Base-by-base conservation (phyloP, 495 filamentous ascomycete species). In the Aspergillus baeticus region DNA sequence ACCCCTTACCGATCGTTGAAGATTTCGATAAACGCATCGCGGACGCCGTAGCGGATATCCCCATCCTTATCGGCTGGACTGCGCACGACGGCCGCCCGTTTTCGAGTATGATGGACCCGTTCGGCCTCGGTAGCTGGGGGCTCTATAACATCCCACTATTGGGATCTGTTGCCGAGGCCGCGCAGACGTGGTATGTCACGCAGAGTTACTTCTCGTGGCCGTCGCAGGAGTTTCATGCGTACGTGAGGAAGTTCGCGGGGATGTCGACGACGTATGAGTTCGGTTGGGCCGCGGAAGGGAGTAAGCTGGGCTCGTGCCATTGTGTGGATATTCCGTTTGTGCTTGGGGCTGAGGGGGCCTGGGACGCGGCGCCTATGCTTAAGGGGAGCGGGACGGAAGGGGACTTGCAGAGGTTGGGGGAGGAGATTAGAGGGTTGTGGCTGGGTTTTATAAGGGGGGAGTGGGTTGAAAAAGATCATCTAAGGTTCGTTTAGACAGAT, bases 241-340 rank as follows among this genome's bases (percentile, higher is more conserved):
- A 31, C 6, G 44, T 47, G 23, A 3, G 26, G 22, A 14, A 15
- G 14, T 21, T 29, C 3, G 44, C 2, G 4, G 26, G 26, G 26
- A 29, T 3, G 26, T 29, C 26, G 26, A 29, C 26, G 8, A 29
- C 26, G 26, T 29, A 29, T 29, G 26, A 29, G 26, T 29, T 29
- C 8, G 26, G 4, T 8, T 29, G 26, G 26, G 8, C 7, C 22
- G 44, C 4, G 44, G 14, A 14, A 1, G 22, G 44, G 44, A 47
- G 33, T 47, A 11, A 5, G 4, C 18, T 47, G 21, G 44, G 21
- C 6, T 22, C 44, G 3, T 47, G 44, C 7, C 44, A 47, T 31
- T 47, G 44, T 33, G 18, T 47, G 29, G 44, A 47, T 33, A 47
- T 47, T 47, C 44, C 44, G 10, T 47, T 47, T 18, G 22, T 47